These are phyloP conservation scores for Linum trigynum DNA, from an alignment of 345 rosid genomes.

Conservation along the genomic window DNA sequence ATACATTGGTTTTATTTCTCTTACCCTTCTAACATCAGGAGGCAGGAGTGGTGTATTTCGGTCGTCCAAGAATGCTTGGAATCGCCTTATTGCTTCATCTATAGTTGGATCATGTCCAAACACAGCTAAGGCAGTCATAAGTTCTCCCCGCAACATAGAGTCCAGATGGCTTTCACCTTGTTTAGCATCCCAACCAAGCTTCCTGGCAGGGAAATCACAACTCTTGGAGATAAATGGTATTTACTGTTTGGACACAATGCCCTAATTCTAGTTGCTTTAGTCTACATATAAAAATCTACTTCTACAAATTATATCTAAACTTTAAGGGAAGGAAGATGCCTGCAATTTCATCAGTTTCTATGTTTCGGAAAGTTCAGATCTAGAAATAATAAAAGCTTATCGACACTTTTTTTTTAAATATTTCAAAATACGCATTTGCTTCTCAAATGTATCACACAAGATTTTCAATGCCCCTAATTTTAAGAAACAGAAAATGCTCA, in stretches of 20 bases:
- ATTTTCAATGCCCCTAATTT: too few species aligned
- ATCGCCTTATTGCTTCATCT: conserved; percentile 58
- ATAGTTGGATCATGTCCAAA: conserved; percentile 64
- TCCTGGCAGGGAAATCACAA: conserved; percentile 21
- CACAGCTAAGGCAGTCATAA: conserved; percentile 67
- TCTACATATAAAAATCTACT: background rate
- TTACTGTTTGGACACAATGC: background rate
- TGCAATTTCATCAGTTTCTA: too few species aligned
- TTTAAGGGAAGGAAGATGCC: too few species aligned
- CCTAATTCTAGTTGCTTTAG: background rate
- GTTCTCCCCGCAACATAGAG: conserved; percentile 90
- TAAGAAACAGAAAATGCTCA: too few species aligned
- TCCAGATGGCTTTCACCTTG: conserved; percentile 86
- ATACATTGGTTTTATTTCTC: background rate
- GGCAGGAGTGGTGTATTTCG: conserved; percentile 72
- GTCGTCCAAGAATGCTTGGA: conserved; percentile 64
- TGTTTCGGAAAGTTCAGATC: too few species aligned
- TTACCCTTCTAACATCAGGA: conserved; percentile 83
- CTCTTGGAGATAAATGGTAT: background rate
- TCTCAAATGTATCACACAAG: too few species aligned
- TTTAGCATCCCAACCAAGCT: conserved; percentile 92
- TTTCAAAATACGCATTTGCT: too few species aligned
- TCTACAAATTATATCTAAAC: background rate
- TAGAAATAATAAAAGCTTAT: too few species aligned
- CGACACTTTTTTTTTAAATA: too few species aligned